A percentile compares a stretch with the other conserved stretches of the same genome.
phyloP scores from a whole-genome alignment of 1,284 basidiomycete species.

The Prillingera fragicola region DNA sequence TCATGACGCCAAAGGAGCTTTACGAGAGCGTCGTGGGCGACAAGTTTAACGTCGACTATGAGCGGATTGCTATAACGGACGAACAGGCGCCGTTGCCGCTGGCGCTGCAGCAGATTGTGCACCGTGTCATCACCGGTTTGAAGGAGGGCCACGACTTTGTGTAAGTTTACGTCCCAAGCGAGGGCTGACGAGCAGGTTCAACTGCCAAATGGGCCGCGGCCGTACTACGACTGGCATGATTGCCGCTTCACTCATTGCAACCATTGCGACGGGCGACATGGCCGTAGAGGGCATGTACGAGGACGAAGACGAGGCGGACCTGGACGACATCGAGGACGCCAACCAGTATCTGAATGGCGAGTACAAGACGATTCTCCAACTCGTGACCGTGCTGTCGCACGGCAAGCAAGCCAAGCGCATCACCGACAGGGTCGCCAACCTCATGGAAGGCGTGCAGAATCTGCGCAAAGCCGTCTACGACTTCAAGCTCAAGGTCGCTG shows the following conservation, averaged over 20 bases:
- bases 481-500: conserved; percentile 84
- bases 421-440: conserved; percentile 80
- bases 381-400: conserved; percentile 50
- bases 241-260: conserved; percentile 78
- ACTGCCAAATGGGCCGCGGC: conserved; percentile 51
- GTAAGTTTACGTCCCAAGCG: conserved; percentile 59
- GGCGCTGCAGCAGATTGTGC: conserved; percentile 70
- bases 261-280: conserved; percentile 54
- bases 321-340: conserved; percentile 74
- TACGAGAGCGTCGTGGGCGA: conserved; percentile 53
- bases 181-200: conserved; percentile 36
- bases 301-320: conserved; percentile 42
- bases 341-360: conserved; percentile 86
- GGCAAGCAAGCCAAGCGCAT: conserved; percentile 73
- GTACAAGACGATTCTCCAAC: conserved; percentile 92
- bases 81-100: conserved; percentile 90
- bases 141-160: conserved; percentile 65
- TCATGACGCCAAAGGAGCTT: conserved; percentile 77
- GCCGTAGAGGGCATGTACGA: conserved; percentile 25
- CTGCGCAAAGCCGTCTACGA: conserved; percentile 86
- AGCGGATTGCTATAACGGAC: conserved; percentile 86
- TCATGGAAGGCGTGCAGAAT: conserved; percentile 88
- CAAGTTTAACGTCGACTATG: conserved; percentile 81
- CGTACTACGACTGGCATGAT: conserved; percentile 86
- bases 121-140: conserved; percentile 64